Percentiles rank a stretch among this genome's conserved stretches.
phyloP scores from a whole-genome alignment of 495 filamentous ascomycete genomes.

The Trichoderma virens region DNA sequence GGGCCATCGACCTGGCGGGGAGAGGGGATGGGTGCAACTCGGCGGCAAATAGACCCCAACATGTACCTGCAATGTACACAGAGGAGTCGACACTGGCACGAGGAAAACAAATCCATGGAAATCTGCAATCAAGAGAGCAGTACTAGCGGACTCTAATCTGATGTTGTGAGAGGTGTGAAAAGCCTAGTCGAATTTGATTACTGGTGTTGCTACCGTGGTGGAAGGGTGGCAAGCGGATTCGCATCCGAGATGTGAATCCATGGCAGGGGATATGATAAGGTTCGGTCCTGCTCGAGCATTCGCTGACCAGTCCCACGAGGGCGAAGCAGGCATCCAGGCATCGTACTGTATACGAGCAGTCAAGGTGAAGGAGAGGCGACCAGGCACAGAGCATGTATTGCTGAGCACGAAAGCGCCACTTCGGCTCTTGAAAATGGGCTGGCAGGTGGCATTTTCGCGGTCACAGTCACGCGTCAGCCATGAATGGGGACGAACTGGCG shows the following conservation, averaged over 20 bases:
- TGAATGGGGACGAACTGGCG: not conserved
- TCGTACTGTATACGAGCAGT: not conserved
- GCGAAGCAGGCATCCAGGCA: too few relatives aligned
- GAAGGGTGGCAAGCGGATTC: not conserved
- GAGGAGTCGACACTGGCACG: not conserved
- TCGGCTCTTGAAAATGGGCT: slow-evolving; percentile 4
- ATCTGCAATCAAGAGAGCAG: not conserved
- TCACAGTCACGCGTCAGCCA: not conserved
- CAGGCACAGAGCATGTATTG: not conserved
- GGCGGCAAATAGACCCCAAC: not conserved
- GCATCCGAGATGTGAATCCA: not conserved
- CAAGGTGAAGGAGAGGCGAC: not conserved
- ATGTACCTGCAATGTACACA: not conserved
- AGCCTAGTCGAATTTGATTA: slow-evolving; percentile 3
- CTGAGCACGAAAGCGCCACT: not conserved
- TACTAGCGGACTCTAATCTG: not conserved
- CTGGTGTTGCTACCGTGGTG: not conserved
- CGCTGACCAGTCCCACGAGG: not conserved
- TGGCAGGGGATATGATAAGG: not conserved
- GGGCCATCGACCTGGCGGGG: not conserved
- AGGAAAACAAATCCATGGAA: too few relatives aligned
- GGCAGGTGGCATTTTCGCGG: not conserved
- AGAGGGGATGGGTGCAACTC: not conserved
- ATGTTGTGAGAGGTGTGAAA: slow-evolving; percentile 2
- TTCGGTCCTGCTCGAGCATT: not conserved